phyloP scores from a whole-genome alignment of 179 eudicot genomes.

The Silene coronaria region DNA sequence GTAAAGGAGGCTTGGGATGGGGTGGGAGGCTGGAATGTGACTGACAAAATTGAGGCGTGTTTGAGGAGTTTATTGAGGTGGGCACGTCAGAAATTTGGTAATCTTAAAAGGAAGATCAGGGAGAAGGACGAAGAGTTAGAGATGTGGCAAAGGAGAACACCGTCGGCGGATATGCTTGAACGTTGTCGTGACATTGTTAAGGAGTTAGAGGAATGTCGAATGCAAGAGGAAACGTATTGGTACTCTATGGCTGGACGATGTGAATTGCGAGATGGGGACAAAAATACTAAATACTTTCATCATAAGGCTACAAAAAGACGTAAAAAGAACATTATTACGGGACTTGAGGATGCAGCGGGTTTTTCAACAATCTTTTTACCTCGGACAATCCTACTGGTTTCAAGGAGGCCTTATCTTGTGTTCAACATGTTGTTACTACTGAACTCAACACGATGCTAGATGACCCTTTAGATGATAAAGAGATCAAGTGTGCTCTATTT shows the following conservation, averaged over 20 bases:
- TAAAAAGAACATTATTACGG: neutral
- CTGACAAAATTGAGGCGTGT: neutral
- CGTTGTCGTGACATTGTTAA: neutral
- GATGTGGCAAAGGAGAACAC: too few species aligned
- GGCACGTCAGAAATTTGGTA: neutral
- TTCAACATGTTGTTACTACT: neutral
- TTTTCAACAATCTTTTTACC: neutral
- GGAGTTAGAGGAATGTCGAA: neutral
- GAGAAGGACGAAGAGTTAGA: too few species aligned
- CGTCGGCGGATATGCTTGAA: neutral
- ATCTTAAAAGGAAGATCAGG: neutral
- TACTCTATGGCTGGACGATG: neutral
- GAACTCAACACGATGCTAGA: neutral
- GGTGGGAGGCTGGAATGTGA: neutral
- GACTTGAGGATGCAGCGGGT: neutral
- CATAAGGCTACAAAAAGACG: neutral
- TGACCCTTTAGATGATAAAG: neutral
- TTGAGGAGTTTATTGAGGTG: neutral
- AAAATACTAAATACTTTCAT: too few species aligned
- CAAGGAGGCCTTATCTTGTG: neutral
- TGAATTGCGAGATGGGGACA: neutral
- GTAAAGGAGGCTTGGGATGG: neutral
- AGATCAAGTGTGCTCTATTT: neutral
- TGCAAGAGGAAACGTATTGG: neutral
- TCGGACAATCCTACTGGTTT: neutral